These are phyloP conservation scores for Thielaviopsis populi DNA, from an alignment of 2,329 filamentous ascomycete genomes.

Conservation along the genomic window DNA sequence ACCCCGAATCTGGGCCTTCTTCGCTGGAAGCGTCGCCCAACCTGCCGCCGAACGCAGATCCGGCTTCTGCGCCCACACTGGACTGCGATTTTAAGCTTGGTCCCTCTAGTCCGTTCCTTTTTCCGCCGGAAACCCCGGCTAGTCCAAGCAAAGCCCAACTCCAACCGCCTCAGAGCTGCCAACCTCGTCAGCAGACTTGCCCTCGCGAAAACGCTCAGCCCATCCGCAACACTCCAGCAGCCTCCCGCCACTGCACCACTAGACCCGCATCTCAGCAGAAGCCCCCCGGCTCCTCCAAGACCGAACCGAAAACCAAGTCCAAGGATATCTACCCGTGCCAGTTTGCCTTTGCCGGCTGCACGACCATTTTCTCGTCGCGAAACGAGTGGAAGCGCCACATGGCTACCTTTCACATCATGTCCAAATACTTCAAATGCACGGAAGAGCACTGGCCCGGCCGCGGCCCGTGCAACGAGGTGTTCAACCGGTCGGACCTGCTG, in stretches of 20 bases:
- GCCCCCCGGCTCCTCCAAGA: too few species aligned
- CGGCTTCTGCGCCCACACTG: background rate
- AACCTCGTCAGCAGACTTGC: too few species aligned
- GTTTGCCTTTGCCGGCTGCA: slow-evolving; percentile 64
- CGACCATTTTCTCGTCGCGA: slow-evolving; percentile 58
- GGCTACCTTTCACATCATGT: slow-evolving; percentile 60
- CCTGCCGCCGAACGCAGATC: background rate
- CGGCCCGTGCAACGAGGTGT: slow-evolving; percentile 35
- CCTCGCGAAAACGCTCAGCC: background rate
- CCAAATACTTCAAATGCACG: slow-evolving; percentile 63
- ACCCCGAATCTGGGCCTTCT: background rate
- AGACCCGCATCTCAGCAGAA: background rate
- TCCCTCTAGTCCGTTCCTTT: background rate
- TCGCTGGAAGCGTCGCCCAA: background rate
- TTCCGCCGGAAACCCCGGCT: background rate
- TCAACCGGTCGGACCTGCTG: slow-evolving; percentile 87
- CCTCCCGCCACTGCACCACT: background rate
- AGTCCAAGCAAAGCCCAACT: too few species aligned
- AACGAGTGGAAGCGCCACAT: slow-evolving; percentile 96
- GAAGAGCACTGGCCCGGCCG: slow-evolving; percentile 21
- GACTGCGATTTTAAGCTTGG: background rate
- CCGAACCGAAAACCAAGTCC: background rate
- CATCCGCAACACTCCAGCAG: background rate
- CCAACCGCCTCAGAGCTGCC: too few species aligned
- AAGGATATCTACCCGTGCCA: slow-evolving; percentile 37